Evolutionary conservation across 2,329 filamentous ascomycete species (phyloP).

Genomic region (Fusarium sp.): DNA sequence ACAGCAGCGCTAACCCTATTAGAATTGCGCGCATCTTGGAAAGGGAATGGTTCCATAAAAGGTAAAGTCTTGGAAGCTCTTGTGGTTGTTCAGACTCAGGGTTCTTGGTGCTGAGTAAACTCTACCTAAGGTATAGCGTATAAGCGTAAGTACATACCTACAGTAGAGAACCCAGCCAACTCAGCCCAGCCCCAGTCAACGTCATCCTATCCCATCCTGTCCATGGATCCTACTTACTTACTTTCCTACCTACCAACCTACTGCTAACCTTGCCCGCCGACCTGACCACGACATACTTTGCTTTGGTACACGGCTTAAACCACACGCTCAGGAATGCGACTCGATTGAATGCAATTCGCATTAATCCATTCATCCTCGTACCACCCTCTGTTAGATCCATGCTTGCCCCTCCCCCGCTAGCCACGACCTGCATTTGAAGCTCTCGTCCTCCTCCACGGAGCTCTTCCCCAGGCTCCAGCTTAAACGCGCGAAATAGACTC

Average conservation of each 20-base stretch:
- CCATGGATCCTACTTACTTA: slow-evolving; percentile 3
- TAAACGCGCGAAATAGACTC: slow-evolving; percentile 29
- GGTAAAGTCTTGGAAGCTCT: slow-evolving; percentile 15
- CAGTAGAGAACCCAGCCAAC: slow-evolving; percentile 11
- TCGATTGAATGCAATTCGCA: slow-evolving; percentile 22
- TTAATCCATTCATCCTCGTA: slow-evolving; percentile 12
- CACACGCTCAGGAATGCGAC: slow-evolving; percentile 39
- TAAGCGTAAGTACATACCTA: neutral
- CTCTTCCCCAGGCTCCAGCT: slow-evolving; percentile 34
- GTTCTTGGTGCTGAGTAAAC: slow-evolving; percentile 1
- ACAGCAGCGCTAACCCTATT: slow-evolving; percentile 5
- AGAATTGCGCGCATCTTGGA: neutral
- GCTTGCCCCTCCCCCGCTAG: slow-evolving; percentile 41
- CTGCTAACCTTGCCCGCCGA: slow-evolving; percentile 26
- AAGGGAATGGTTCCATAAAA: slow-evolving; percentile 14
- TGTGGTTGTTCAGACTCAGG: neutral
- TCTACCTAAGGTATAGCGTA: neutral
- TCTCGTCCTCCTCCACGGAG: slow-evolving; percentile 23
- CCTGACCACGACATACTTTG: slow-evolving; percentile 24
- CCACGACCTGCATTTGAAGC: slow-evolving; percentile 40
- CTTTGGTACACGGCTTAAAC: neutral
- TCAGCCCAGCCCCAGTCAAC: slow-evolving; percentile 40
- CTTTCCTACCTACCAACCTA: neutral
- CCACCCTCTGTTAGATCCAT: slow-evolving; percentile 23
- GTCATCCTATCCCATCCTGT: slow-evolving; percentile 39